phyloP scores from a whole-genome alignment of 2,329 filamentous ascomycete species.

The Rutstroemia sydowiana region DNA sequence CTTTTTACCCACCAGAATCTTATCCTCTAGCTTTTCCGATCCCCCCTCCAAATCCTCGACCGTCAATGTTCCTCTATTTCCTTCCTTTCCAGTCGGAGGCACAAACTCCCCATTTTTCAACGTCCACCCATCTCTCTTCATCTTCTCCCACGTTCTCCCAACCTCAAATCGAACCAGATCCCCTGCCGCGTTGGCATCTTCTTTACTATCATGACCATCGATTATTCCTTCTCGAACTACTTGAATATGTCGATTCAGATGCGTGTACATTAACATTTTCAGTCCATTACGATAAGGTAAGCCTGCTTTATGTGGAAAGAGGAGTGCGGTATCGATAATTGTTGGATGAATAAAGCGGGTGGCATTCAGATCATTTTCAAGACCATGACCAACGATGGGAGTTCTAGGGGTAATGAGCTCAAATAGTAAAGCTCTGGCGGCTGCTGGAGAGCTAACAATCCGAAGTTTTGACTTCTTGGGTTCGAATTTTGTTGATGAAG shows the following conservation, averaged over 20 bases:
- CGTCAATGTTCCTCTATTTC: too few relatives aligned
- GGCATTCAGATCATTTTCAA: conserved; percentile 90
- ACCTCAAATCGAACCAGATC: conserved; percentile 73
- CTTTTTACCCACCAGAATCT: neutral
- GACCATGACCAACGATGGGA: conserved; percentile 81
- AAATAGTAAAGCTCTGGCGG: conserved; percentile 72
- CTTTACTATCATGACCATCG: conserved; percentile 79
- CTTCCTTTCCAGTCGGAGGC: conserved; percentile 9
- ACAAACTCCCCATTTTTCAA: conserved; percentile 41
- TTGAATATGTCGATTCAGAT: conserved; percentile 74
- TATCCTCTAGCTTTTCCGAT: neutral
- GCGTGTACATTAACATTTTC: conserved; percentile 62
- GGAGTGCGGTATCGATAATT: conserved; percentile 76
- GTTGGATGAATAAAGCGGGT: conserved; percentile 77
- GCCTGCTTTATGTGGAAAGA: conserved; percentile 72
- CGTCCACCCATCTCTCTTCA: conserved; percentile 62
- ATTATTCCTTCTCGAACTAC: conserved; percentile 40
- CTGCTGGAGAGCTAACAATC: conserved; percentile 68
- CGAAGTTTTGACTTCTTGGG: conserved; percentile 42
- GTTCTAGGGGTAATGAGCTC: conserved; percentile 67
- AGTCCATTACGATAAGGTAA: conserved; percentile 72
- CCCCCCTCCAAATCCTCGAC: too few relatives aligned
- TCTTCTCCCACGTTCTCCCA: conserved; percentile 58
- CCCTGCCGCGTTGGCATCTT: conserved; percentile 84
- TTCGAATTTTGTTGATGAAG: conserved; percentile 16